A percentile compares a stretch with the other conserved stretches of the same genome.
Evolutionary conservation across 495 filamentous ascomycete genomes (phyloP).

Genomic region (Aspergillus affinis): DNA sequence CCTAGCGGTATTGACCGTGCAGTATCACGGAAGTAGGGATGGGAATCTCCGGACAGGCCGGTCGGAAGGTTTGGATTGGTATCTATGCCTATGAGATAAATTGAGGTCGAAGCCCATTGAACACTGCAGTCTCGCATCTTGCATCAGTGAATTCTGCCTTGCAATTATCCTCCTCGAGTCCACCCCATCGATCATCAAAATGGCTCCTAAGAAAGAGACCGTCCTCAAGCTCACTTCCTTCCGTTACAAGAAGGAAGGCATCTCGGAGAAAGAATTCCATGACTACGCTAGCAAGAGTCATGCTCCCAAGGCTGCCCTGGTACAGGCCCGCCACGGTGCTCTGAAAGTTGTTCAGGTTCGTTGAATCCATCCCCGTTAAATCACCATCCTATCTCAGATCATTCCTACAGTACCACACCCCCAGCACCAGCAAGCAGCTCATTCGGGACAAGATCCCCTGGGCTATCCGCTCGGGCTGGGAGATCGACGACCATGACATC

Average conservation of each 20-base stretch:
- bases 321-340: background rate
- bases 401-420: background rate
- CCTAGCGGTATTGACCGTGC: background rate
- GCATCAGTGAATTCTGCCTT: background rate
- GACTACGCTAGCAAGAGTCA: constrained; percentile 1
- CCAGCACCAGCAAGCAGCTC: background rate
- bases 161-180: background rate
- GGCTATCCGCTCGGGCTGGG: background rate
- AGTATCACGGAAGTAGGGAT: background rate
- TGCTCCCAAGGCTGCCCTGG: background rate
- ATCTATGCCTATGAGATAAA: background rate
- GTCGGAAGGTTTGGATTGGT: no score
- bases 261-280: constrained; percentile 3
- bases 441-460: background rate
- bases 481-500: constrained; percentile 4
- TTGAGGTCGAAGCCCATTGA: background rate
- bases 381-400: background rate
- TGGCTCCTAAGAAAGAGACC: constrained; percentile 4
- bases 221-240: constrained; percentile 5
- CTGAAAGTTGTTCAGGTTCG: background rate
- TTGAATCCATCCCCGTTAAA: background rate
- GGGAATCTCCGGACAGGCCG: background rate
- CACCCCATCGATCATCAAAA: background rate
- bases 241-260: constrained; percentile 4
- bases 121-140: background rate